Base-by-base conservation (phyloP, 2,329 filamentous ascomycete species). In the Aspergillus ochraceoroseus region DNA sequence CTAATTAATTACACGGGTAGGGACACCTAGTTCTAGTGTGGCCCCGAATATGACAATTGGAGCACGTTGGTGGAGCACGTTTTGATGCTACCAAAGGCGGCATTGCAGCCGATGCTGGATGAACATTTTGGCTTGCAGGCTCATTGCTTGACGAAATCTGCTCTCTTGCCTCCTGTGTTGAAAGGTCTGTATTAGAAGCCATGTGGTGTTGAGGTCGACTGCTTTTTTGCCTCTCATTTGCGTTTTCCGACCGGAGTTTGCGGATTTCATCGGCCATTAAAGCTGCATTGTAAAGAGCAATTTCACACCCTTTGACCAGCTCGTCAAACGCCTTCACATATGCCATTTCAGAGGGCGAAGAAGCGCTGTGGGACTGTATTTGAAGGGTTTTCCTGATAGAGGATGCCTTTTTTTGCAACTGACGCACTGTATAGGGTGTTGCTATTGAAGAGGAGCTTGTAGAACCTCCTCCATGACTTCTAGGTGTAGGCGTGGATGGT, bases 401-500 rank as follows among this genome's bases (percentile, higher is more conserved):
- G 19, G 26, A 44, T 18, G 19, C 26, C 19, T 46, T 23, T 20
- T 31, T 30, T 7, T 42, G 7, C 17, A 46, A 22, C 28, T 46
- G 38, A 23, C 17, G 19, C 13, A 39, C 15, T 14, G 19, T 46
- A 32, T 46, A 22, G 20, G 44, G 22, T 26, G 20, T 46, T 26
- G 26, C 26, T 7, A 33, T 13, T n/a, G 13, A 13, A n/a, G 32
- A 43, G 30, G 37, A 40, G 3, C 12, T 23, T 5, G 35, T 40
- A 26, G 32, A 43, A n/a, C n/a, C n/a, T 11, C 3, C 13, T 13
- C 37, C 29, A 5, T 9, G 8, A 17, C 12, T 38, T 8, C 15
- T 12, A n/a, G 29, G 33, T 13, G 43, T 27, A 33, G 28, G 38
- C 13, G 18, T 20, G 3, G 38, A 41, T n/a, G 26, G 23, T 20